Evolutionary conservation across 2,329 filamentous ascomycete species (phyloP).

Genomic region (Talaromyces sp.): DNA sequence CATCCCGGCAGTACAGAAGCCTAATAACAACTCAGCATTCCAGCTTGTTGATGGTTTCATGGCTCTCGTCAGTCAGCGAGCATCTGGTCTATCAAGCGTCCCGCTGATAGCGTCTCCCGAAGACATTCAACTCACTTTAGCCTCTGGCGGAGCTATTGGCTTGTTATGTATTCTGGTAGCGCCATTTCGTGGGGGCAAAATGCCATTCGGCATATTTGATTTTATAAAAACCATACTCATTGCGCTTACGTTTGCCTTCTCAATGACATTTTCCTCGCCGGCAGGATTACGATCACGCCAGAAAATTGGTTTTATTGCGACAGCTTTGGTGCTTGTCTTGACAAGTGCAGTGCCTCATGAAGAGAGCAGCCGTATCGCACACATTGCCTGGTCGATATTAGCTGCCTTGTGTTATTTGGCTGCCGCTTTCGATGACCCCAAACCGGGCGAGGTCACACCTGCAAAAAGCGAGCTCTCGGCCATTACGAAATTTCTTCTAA

Average conservation of each 20-base stretch:
- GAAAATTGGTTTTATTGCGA: conserved; percentile 35
- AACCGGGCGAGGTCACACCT: conserved; percentile 34
- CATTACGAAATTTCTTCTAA: conserved; percentile 72
- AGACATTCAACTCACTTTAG: conserved; percentile 31
- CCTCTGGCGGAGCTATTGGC: conserved; percentile 30
- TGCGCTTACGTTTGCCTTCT: conserved; percentile 29
- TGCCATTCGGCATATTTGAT: conserved; percentile 27
- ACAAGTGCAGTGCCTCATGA: conserved; percentile 32
- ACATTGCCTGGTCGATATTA: conserved; percentile 30
- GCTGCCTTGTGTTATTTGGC: conserved; percentile 34
- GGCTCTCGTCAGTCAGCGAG: conserved; percentile 22
- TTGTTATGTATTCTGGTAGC: conserved; percentile 28
- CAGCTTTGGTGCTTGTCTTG: conserved; percentile 30
- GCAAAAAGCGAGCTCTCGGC: conserved; percentile 56
- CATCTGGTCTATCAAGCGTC: conserved; percentile 23
- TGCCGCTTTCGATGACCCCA: conserved; percentile 35
- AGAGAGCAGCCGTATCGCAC: conserved; percentile 30
- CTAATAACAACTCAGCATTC: conserved; percentile 13
- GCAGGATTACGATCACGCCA: conserved; percentile 29
- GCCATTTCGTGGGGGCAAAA: conserved; percentile 19
- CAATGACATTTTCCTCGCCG: conserved; percentile 30
- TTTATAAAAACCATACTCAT: conserved; percentile 27
- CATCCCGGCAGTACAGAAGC: conserved; percentile 24
- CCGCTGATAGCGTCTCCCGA: conserved; percentile 24
- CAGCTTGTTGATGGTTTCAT: conserved; percentile 13